These are phyloP conservation scores for Vicia villosa DNA, from an alignment of 306 rosid species.

Conservation along the genomic window DNA sequence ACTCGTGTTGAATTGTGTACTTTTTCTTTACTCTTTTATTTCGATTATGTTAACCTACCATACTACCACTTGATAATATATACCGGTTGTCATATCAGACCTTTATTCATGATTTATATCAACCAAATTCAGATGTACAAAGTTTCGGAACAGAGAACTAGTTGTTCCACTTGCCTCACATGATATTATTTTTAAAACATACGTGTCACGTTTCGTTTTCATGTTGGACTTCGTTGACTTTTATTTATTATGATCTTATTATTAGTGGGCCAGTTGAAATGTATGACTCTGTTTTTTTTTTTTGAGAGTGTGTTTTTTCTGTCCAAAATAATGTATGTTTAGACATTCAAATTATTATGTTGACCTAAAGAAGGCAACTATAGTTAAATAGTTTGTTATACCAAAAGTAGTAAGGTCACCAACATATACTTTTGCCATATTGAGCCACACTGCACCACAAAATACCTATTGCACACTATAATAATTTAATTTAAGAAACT, in stretches of 20 bases:
- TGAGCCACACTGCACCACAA: no score
- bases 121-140: slow-evolving; percentile 48
- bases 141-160: slow-evolving; percentile 30
- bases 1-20: not conserved
- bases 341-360: no score
- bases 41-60: slow-evolving; percentile 5
- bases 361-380: no score
- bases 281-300: not conserved
- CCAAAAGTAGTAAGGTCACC: no score
- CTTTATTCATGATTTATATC: slow-evolving; percentile 19
- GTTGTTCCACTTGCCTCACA: slow-evolving; percentile 34
- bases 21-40: slow-evolving; percentile 3
- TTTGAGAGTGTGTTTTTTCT: no score
- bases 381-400: no score
- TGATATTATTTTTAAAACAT: not conserved
- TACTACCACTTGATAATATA: slow-evolving; percentile 24
- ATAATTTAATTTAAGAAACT: no score
- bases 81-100: slow-evolving; percentile 12
- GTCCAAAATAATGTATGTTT: no score
- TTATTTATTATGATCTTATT: not conserved
- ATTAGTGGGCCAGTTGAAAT: not conserved
- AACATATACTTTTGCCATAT: no score
- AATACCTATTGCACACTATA: no score
- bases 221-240: slow-evolving; percentile 25
- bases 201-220: slow-evolving; percentile 20